phyloP scores from a whole-genome alignment of 257 asterid species.

The Fraxinus anomala region DNA sequence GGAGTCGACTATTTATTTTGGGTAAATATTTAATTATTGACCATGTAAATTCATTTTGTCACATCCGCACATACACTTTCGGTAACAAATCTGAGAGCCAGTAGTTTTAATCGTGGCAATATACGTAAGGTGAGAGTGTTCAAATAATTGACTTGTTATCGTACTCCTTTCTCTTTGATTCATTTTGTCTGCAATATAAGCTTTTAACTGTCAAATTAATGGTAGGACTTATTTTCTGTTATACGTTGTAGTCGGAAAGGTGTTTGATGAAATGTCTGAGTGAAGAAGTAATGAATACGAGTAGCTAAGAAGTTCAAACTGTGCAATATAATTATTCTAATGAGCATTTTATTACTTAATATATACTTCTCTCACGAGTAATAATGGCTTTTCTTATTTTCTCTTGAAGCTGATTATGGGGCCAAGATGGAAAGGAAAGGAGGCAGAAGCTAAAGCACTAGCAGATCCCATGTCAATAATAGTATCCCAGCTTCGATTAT shows the following conservation, averaged over 20 bases:
- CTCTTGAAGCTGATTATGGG: constrained; percentile 36
- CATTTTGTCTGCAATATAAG: neutral
- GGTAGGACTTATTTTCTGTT: neutral
- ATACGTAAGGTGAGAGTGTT: too few species aligned
- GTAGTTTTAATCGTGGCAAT: too few species aligned
- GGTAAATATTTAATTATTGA: too few species aligned
- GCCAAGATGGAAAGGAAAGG: constrained; percentile 59
- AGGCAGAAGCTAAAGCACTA: constrained; percentile 42
- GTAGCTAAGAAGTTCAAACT: too few species aligned
- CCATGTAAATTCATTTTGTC: too few species aligned
- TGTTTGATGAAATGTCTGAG: neutral
- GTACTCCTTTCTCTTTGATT: neutral
- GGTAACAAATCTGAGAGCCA: too few species aligned
- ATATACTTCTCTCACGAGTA: constrained; percentile 22
- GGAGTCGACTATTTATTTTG: too few species aligned
- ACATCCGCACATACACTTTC: too few species aligned
- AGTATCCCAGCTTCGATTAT: constrained; percentile 55
- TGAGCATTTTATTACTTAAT: constrained; percentile 1
- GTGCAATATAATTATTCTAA: too few species aligned
- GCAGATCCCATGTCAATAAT: constrained; percentile 46
- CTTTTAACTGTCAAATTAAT: too few species aligned
- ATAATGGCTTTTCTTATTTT: constrained; percentile 21
- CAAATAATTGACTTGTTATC: too few species aligned
- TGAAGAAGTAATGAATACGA: neutral
- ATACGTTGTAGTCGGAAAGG: neutral